Conservation (phyloP, 768 basidiomycete species). For the Suillus placidus region DNA sequence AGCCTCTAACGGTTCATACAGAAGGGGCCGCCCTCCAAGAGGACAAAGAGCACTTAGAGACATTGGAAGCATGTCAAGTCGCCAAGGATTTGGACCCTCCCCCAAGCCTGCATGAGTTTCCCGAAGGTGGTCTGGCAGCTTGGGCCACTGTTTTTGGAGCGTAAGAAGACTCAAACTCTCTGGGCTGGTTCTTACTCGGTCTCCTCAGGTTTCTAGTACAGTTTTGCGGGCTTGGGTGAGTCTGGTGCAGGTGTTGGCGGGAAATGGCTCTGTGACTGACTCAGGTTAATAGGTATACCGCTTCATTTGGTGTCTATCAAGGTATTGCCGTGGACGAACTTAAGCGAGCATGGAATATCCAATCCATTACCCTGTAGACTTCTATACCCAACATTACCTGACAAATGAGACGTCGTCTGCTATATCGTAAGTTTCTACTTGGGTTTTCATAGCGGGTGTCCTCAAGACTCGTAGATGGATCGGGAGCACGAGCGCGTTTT, state of each 20-base stretch:
- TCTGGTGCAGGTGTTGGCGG: background rate
- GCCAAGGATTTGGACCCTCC: background rate
- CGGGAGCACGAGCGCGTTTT: background rate
- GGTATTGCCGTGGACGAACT: background rate
- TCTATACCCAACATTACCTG: background rate
- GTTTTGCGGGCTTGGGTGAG: background rate
- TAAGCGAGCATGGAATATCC: background rate
- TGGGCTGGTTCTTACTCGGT: background rate
- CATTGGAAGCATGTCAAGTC: background rate
- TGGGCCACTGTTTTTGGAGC: conserved; percentile 3
- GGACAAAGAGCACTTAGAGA: background rate
- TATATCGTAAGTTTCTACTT: conserved; percentile 4
- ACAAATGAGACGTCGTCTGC: background rate
- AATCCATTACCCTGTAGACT: background rate
- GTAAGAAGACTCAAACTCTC: background rate
- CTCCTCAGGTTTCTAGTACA: background rate
- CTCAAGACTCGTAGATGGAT: background rate
- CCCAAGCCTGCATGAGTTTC: background rate
- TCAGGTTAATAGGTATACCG: background rate
- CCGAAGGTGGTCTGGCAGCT: background rate
- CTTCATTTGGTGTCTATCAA: conserved; percentile 1
- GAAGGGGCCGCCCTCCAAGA: background rate
- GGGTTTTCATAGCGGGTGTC: background rate
- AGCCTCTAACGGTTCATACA: background rate
- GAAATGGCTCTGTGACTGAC: background rate